phyloP scores from a whole-genome alignment of 1,139 yeast genomes.

The Pichia sp. region DNA sequence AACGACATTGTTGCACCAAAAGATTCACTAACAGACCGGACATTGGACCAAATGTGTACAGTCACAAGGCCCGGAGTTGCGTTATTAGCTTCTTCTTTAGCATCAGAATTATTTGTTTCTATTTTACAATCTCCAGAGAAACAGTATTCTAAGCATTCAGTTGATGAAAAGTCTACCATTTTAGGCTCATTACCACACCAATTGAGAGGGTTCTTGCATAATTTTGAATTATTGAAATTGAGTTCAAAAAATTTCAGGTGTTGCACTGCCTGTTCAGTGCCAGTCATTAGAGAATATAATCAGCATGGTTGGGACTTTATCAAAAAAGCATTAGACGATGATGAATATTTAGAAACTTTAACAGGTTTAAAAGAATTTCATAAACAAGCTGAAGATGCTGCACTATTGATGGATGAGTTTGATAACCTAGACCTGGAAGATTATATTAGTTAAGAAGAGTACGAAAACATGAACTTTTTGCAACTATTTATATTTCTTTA shows the following conservation, averaged over 20 bases:
- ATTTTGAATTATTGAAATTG: constrained; percentile 56
- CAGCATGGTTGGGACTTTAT: constrained; percentile 77
- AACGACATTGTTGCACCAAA: constrained; percentile 93
- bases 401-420: constrained; percentile 38
- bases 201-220: constrained; percentile 72
- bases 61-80: constrained; percentile 97
- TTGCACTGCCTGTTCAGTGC: constrained; percentile 80
- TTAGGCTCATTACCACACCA: constrained; percentile 85
- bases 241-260: constrained; percentile 63
- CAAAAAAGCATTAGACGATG: constrained; percentile 55
- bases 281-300: constrained; percentile 46
- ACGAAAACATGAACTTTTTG: neutral
- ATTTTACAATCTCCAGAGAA: constrained; percentile 59
- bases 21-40: constrained; percentile 76
- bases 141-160: constrained; percentile 40
- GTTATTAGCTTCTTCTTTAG: constrained; percentile 74
- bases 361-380: constrained; percentile 76
- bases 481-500: neutral
- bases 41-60: constrained; percentile 96
- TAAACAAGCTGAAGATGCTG: constrained; percentile 61
- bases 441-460: neutral
- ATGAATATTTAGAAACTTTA: constrained; percentile 60
- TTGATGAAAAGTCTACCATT: constrained; percentile 29
- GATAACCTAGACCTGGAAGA: constrained; percentile 30
- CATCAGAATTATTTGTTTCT: constrained; percentile 77